A percentile compares a stretch with the other conserved stretches of the same genome.
These are phyloP conservation scores for Globisporangium okanoganense DNA, from an alignment of 352 stramenopile species.

Conservation along the genomic window DNA sequence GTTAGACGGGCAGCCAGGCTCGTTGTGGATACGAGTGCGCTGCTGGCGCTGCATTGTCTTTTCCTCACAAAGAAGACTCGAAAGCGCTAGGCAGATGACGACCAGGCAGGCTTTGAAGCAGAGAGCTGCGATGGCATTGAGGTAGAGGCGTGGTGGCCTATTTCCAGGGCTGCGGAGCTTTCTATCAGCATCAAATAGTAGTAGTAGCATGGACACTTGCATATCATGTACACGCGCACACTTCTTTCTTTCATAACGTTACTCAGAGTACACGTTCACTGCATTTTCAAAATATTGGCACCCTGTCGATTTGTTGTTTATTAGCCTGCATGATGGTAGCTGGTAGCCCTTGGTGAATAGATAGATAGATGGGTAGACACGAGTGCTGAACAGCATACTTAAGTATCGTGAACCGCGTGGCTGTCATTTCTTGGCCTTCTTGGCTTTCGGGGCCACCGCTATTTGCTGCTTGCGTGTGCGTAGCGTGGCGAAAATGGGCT, in stretches of 20 bases:
- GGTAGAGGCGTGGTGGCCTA: neutral
- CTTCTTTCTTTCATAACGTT: neutral
- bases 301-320: no score
- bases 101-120: neutral
- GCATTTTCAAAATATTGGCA: no score
- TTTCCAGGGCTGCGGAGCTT: neutral
- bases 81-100: neutral
- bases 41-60: neutral
- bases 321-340: no score
- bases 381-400: constrained; percentile 10
- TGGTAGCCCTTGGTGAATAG: constrained; percentile 4
- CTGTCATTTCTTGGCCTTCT: constrained; percentile 20
- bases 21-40: neutral
- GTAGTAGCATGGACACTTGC: constrained; percentile 2
- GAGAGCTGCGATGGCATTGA: neutral
- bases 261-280: neutral
- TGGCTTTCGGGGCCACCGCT: constrained; percentile 22
- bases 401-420: constrained; percentile 16
- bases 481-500: constrained; percentile 34
- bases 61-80: constrained; percentile 8
- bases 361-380: constrained; percentile 9
- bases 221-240: neutral
- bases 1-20: constrained; percentile 26
- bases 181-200: neutral
- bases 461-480: constrained; percentile 20